Base-by-base conservation (phyloP, 257 asterid genomes). In the Ilex aquifolium region DNA sequence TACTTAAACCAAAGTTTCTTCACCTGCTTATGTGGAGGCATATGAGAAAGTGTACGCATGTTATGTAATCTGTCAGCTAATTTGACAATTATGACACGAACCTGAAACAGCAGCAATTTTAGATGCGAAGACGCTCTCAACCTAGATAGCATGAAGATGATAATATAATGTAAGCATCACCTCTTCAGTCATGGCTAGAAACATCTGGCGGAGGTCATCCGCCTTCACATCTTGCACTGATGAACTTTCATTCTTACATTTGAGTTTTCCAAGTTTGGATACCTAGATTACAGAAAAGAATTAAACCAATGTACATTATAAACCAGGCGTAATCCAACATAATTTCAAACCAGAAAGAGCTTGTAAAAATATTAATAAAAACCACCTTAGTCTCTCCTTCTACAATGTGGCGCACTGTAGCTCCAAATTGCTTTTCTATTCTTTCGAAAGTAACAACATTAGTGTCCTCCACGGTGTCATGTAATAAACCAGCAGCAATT, bases 11-110 rank as follows among this genome's bases (percentile, higher is more conserved):
- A 7, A 46, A 46, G 13, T 4, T 14, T 46, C 52, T 0, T 12
- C 32, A 88, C 97, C 95, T 91, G 96, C 80, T 91, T 91, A 76
- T 91, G 94, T 48, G 96, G 93, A 81, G 96, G 97, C 97, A 91
- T 91, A 83, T 91, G 96, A 16, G 94, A 76, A 73, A 91, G 96
- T 60, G 97, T 91, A 60, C 96, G 83, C 97, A 91, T 91, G 82
- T 91, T 91, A 75, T 91, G 97, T 64, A 91, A 77, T 79, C 97
- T 81, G 69, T 91, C 97, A 57, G 97, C 97, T 76, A 91, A 80
- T 74, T 88, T 91, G 63, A 91, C 97, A 65, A 91, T 91, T 69
- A 91, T 91, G 69, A 91, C 93, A 40, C 97, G 97, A 63, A 91
- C 97, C 97, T 88, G 81, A 74, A 64, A 67, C 57, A 77, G 65